Evolutionary conservation across 1,139 yeast species (phyloP).

Genomic region (Waltiozyma sp.): DNA sequence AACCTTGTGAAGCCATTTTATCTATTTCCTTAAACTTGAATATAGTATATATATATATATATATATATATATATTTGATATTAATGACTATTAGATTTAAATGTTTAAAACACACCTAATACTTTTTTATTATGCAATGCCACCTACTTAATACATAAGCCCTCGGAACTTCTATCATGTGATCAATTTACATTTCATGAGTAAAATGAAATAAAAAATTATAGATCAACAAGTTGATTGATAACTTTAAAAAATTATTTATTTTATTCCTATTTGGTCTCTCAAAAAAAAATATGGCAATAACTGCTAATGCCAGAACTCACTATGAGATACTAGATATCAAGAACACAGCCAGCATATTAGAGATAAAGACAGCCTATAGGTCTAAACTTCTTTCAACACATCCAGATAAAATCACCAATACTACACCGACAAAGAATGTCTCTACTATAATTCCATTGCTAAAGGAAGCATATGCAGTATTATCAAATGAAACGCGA

Average conservation of each 20-base stretch:
- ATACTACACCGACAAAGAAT: background rate
- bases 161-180: no score
- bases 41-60: no score
- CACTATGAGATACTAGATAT: constrained; percentile 48
- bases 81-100: no score
- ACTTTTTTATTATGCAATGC: no score
- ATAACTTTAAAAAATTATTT: no score
- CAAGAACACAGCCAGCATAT: constrained; percentile 24
- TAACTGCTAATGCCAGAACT: constrained; percentile 2
- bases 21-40: background rate
- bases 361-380: constrained; percentile 52
- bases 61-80: no score
- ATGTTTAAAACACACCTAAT: no score
- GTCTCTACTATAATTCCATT: constrained; percentile 25
- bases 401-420: constrained; percentile 66
- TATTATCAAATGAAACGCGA: constrained; percentile 29
- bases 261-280: no score
- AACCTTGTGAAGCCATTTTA: background rate
- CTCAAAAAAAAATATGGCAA: background rate
- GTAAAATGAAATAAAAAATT: no score
- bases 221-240: no score
- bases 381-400: constrained; percentile 40
- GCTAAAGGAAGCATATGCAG: constrained; percentile 51
- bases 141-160: no score
- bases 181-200: no score